These are phyloP conservation scores for Petrea volubilis DNA, from an alignment of 257 asterid species.

Conservation along the genomic window DNA sequence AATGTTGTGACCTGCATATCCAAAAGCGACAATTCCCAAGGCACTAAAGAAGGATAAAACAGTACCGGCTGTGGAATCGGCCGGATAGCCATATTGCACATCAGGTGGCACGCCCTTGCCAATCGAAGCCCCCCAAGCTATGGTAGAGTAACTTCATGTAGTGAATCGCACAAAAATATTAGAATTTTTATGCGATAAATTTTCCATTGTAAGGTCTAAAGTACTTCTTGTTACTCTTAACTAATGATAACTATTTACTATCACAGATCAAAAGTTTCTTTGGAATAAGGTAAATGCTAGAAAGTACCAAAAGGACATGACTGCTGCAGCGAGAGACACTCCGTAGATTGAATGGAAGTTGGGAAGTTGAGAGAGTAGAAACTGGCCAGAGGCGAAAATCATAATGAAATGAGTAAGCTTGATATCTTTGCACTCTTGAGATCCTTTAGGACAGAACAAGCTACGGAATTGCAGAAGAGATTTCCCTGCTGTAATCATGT, in stretches of 20 bases:
- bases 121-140: no score
- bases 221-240: no score
- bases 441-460: no score
- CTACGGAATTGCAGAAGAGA: constrained; percentile 24
- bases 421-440: constrained; percentile 21
- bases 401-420: constrained; percentile 33
- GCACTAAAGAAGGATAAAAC: constrained; percentile 16
- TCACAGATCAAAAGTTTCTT: no score
- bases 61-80: not conserved
- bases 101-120: constrained; percentile 9
- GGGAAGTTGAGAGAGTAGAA: constrained; percentile 36
- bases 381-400: constrained; percentile 40
- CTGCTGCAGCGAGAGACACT: constrained; percentile 37
- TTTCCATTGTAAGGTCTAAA: no score
- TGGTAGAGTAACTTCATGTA: no score
- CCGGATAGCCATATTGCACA: constrained; percentile 14
- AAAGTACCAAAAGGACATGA: constrained; percentile 35
- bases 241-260: no score
- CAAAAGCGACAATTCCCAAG: constrained; percentile 18
- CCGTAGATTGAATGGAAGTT: constrained; percentile 38
- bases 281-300: no score
- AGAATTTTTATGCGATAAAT: no score
- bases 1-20: constrained; percentile 21
- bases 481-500: constrained; percentile 38
- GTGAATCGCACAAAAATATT: no score